These are phyloP conservation scores for Geranium rotundifolium DNA, from an alignment of 345 rosid genomes.

Conservation along the genomic window DNA sequence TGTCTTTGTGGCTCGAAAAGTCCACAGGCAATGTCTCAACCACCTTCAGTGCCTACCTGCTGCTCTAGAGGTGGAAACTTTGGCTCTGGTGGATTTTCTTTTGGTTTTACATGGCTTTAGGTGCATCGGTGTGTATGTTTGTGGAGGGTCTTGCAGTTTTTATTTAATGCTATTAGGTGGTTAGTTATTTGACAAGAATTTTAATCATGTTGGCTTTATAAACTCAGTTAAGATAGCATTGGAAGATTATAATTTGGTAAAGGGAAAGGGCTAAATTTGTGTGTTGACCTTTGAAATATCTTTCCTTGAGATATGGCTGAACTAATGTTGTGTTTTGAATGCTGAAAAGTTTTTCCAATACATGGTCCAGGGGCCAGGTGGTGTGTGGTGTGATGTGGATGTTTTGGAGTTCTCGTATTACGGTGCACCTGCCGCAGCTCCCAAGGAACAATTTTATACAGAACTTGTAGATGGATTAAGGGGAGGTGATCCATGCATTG, in stretches of 20 bases:
- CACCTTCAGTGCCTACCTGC: conserved; percentile 72
- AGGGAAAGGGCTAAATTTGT: no score
- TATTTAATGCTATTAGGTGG: no score
- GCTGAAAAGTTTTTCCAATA: conserved; percentile 12
- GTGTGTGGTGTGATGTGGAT: conserved; percentile 96
- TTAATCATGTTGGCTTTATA: no score
- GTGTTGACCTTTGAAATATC: no score
- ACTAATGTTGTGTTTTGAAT: conserved; percentile 11
- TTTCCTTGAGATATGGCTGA: conserved; percentile 2
- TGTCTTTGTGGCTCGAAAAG: conserved; percentile 92
- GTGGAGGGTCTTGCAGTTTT: no score
- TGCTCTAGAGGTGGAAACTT: conserved; percentile 58
- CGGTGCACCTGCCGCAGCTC: conserved; percentile 80
- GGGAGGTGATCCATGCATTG: conserved; percentile 81
- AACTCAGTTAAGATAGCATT: no score
- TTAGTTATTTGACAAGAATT: no score
- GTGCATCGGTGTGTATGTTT: no score
- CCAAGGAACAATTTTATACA: conserved; percentile 72
- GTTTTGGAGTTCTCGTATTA: conserved; percentile 92
- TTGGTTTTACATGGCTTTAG: not conserved
- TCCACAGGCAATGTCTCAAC: conserved; percentile 86
- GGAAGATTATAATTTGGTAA: no score
- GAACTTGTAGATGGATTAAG: conserved; percentile 87
- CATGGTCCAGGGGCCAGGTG: conserved; percentile 79
- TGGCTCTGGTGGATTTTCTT: conserved; percentile 1